Conservation (phyloP, 805 yeast species). For the Sugiyamaella chiloensis region DNA sequence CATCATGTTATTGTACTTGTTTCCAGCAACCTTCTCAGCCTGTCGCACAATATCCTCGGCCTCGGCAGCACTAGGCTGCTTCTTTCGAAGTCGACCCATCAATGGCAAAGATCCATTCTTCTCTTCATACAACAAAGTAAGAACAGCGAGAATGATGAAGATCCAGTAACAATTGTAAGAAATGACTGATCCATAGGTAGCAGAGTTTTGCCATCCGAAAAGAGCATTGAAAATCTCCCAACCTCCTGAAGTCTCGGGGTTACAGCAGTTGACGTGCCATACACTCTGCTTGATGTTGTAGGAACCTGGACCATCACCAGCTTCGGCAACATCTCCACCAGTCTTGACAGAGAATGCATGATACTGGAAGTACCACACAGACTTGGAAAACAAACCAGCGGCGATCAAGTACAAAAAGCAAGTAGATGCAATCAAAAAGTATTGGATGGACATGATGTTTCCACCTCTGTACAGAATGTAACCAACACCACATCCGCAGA, state of each 20-base stretch:
- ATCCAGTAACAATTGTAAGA: constrained; percentile 91
- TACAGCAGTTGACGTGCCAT: constrained; percentile 98
- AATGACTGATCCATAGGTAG: constrained; percentile 87
- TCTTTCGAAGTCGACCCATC: constrained; percentile 45
- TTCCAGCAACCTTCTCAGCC: constrained; percentile 22
- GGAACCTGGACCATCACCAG: constrained; percentile 93
- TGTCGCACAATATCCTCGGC: constrained; percentile 23
- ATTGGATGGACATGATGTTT: constrained; percentile 74
- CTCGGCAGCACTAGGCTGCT: constrained; percentile 29
- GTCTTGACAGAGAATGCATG: constrained; percentile 59
- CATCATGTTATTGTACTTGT: constrained; percentile 11
- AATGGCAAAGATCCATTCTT: constrained; percentile 71
- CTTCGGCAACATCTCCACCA: constrained; percentile 95
- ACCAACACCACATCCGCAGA: constrained; percentile 77
- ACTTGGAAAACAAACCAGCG: constrained; percentile 91
- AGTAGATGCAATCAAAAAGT: constrained; percentile 84
- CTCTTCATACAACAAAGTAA: constrained; percentile 77
- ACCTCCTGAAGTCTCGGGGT: constrained; percentile 86
- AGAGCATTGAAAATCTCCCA: constrained; percentile 97
- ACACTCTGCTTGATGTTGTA: constrained; percentile 76
- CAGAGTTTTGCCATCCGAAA: constrained; percentile 96
- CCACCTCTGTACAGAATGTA: constrained; percentile 74
- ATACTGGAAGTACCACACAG: constrained; percentile 83
- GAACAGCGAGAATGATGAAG: constrained; percentile 50
- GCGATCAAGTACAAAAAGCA: constrained; percentile 84